A percentile compares a stretch with the other conserved stretches of the same genome.
These are phyloP conservation scores for Saccharomycopsis javanensis DNA, from an alignment of 805 yeast species.

Conservation along the genomic window DNA sequence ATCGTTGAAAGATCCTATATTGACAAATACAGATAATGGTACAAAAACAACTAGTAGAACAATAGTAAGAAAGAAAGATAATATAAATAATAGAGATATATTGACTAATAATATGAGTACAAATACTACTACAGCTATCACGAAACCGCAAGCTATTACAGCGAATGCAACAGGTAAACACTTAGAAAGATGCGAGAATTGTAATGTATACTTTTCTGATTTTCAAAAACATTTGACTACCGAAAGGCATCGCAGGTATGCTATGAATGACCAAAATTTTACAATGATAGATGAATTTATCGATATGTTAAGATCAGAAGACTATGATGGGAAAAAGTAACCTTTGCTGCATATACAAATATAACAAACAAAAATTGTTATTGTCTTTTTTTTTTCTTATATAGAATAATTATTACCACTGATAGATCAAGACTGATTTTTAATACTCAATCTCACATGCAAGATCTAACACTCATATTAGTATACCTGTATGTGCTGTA, in stretches of 20 bases:
- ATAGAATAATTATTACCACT: background rate
- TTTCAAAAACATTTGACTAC: constrained; percentile 67
- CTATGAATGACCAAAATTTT: constrained; percentile 61
- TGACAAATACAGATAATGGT: background rate
- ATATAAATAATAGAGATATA: background rate
- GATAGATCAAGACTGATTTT: background rate
- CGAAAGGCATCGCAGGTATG: constrained; percentile 68
- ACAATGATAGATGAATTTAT: constrained; percentile 68
- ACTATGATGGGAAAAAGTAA: background rate
- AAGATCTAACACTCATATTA: too few relatives aligned
- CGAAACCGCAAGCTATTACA: background rate
- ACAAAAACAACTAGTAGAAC: background rate
- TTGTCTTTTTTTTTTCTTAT: background rate
- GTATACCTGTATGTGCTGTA: too few relatives aligned
- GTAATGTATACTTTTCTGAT: constrained; percentile 72
- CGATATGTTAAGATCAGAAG: constrained; percentile 18
- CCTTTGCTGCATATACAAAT: background rate
- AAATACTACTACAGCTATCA: background rate
- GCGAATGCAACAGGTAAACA: constrained; percentile 2
- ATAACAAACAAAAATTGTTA: background rate
- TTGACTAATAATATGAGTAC: background rate
- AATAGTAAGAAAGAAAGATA: background rate
- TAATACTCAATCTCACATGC: too few relatives aligned
- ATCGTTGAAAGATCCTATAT: background rate
- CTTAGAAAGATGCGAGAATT: constrained; percentile 63